phyloP scores from a whole-genome alignment of 2,329 filamentous ascomycete genomes.

The Xylariales sp. region DNA sequence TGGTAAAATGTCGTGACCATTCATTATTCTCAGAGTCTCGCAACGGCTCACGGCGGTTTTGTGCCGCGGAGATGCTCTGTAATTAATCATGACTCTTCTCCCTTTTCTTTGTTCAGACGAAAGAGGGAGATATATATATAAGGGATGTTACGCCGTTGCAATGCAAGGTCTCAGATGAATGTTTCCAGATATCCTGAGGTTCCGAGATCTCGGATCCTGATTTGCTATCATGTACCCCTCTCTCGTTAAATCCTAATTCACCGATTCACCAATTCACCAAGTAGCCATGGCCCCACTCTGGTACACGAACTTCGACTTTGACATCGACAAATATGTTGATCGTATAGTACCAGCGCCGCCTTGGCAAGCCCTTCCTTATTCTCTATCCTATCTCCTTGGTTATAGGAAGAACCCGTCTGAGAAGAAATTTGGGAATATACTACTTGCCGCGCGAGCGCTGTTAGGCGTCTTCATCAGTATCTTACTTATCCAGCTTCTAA shows the following conservation, averaged over 20 bases:
- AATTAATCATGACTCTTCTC: not conserved
- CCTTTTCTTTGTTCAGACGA: not conserved
- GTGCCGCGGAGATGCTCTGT: constrained; percentile 31
- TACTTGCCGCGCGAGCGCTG: constrained; percentile 71
- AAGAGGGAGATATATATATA: constrained; percentile 16
- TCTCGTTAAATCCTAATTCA: constrained; percentile 2
- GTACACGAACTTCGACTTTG: constrained; percentile 65
- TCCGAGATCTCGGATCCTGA: not conserved
- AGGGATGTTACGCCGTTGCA: constrained; percentile 3
- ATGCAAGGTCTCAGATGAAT: not conserved
- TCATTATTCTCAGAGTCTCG: not conserved
- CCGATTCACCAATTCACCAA: not conserved
- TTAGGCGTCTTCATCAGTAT: constrained; percentile 73
- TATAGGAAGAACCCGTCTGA: constrained; percentile 59
- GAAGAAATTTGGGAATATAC: constrained; percentile 65
- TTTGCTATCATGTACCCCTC: not conserved
- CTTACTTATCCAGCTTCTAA: constrained; percentile 68
- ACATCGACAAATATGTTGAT: constrained; percentile 83
- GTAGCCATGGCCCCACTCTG: constrained; percentile 32
- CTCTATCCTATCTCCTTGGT: constrained; percentile 76
- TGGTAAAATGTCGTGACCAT: not conserved
- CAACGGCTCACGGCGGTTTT: too few relatives aligned
- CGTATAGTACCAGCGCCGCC: constrained; percentile 74
- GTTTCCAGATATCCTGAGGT: not conserved
- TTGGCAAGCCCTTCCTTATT: constrained; percentile 71